Conservation (phyloP, 2,329 filamentous ascomycete genomes). For the Sclerotinia spermophila region DNA sequence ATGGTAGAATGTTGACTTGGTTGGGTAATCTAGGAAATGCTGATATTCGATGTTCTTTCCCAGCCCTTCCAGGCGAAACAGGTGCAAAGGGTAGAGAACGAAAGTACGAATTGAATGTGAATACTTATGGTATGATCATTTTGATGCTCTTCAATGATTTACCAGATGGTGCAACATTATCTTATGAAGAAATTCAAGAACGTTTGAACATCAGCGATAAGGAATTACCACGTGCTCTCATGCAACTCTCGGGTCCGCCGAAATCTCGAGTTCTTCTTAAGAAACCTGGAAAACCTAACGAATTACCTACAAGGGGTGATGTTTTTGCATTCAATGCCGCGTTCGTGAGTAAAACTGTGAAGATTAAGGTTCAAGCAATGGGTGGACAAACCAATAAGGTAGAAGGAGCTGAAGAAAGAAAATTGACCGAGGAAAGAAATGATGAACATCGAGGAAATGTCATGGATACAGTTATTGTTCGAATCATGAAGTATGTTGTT, state of each 20-base stretch:
- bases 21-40: slow-evolving; percentile 68
- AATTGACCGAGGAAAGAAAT: slow-evolving; percentile 72
- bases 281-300: slow-evolving; percentile 69
- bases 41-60: slow-evolving; percentile 78
- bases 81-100: slow-evolving; percentile 60
- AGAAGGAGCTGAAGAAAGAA: slow-evolving; percentile 67
- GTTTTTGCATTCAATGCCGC: slow-evolving; percentile 76
- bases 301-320: slow-evolving; percentile 67
- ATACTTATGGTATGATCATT: slow-evolving; percentile 89
- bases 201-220: slow-evolving; percentile 71
- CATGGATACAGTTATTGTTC: slow-evolving; percentile 72
- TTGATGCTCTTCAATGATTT: slow-evolving; percentile 86
- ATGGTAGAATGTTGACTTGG: slow-evolving; percentile 86
- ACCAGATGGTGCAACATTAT: slow-evolving; percentile 46
- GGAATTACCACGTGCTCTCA: slow-evolving; percentile 74
- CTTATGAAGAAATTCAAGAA: slow-evolving; percentile 76
- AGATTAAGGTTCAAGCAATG: slow-evolving; percentile 86
- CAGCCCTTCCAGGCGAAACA: slow-evolving; percentile 63
- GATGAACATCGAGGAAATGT: slow-evolving; percentile 67
- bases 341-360: slow-evolving; percentile 78
- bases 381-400: slow-evolving; percentile 74
- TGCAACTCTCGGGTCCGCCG: slow-evolving; percentile 75
- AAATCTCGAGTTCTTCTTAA: slow-evolving; percentile 81
- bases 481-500: slow-evolving; percentile 74
- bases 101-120: slow-evolving; percentile 85